Conservation (phyloP, 805 yeast genomes). For the Candida chilensis region DNA sequence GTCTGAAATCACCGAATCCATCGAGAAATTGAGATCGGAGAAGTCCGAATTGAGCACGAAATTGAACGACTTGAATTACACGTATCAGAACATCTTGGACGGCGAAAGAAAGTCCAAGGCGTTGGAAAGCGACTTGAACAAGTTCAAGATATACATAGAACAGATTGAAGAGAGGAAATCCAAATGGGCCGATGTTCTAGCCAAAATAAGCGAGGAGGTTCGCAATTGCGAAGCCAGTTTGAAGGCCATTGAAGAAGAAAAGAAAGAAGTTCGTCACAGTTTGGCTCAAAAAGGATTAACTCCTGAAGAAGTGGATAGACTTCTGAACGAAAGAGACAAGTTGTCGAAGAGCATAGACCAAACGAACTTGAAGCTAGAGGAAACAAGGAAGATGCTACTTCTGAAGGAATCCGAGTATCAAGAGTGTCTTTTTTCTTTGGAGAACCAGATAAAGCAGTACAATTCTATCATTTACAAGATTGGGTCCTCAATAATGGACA, state of each 20-base stretch:
- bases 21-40: slow-evolving; percentile 26
- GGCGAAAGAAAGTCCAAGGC: slow-evolving; percentile 49
- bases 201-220: slow-evolving; percentile 50
- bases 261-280: slow-evolving; percentile 27
- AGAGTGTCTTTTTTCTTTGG: slow-evolving; percentile 40
- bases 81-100: slow-evolving; percentile 36
- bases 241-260: slow-evolving; percentile 25
- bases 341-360: slow-evolving; percentile 44
- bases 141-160: slow-evolving; percentile 65
- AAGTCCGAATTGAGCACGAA: slow-evolving; percentile 27
- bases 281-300: slow-evolving; percentile 43
- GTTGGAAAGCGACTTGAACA: slow-evolving; percentile 59
- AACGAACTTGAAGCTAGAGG: slow-evolving; percentile 30
- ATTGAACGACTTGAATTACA: slow-evolving; percentile 29
- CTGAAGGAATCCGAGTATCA: slow-evolving; percentile 42
- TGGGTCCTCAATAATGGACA: slow-evolving; percentile 11
- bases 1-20: slow-evolving; percentile 36
- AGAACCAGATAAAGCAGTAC: slow-evolving; percentile 44
- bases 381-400: slow-evolving; percentile 31
- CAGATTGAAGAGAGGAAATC: slow-evolving; percentile 54
- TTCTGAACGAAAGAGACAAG: slow-evolving; percentile 54
- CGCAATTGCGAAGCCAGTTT: slow-evolving; percentile 31
- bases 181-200: slow-evolving; percentile 54
- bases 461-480: slow-evolving; percentile 44
- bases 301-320: slow-evolving; percentile 51